Percentiles rank a stretch among this genome's conserved stretches.
These are phyloP conservation scores for Colletotrichum viniferum DNA, from an alignment of 2,329 filamentous ascomycete species.

Conservation along the genomic window DNA sequence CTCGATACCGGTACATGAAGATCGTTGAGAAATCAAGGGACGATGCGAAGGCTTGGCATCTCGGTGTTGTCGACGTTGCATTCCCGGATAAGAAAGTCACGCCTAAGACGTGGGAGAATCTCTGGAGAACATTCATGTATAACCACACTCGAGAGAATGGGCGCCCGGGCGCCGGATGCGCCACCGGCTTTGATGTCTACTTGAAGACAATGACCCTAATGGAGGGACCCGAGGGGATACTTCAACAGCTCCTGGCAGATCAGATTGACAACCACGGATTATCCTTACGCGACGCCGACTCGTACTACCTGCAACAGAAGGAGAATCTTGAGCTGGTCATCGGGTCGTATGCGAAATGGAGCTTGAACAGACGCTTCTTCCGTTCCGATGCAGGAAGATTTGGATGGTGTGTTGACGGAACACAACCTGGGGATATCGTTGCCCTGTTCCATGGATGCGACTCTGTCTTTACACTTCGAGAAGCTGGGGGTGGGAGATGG, in stretches of 20 bases:
- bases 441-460: neutral
- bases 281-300: neutral
- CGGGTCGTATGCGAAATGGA: neutral
- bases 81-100: conserved; percentile 1
- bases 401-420: neutral
- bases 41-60: neutral
- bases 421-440: neutral
- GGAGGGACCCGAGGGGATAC: neutral
- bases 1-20: neutral
- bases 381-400: neutral
- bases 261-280: neutral
- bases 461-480: neutral
- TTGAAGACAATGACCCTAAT: neutral
- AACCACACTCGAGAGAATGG: neutral
- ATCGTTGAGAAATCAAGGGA: neutral
- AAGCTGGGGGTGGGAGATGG: neutral
- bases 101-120: neutral
- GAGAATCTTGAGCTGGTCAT: neutral
- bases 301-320: neutral
- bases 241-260: neutral
- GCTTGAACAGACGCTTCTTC: conserved; percentile 6
- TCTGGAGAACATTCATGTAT: conserved; percentile 12
- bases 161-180: neutral
- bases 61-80: neutral
- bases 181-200: neutral